These are phyloP conservation scores for Xylariaceae sp. DNA, from an alignment of 2,329 filamentous ascomycete genomes.

Conservation along the genomic window DNA sequence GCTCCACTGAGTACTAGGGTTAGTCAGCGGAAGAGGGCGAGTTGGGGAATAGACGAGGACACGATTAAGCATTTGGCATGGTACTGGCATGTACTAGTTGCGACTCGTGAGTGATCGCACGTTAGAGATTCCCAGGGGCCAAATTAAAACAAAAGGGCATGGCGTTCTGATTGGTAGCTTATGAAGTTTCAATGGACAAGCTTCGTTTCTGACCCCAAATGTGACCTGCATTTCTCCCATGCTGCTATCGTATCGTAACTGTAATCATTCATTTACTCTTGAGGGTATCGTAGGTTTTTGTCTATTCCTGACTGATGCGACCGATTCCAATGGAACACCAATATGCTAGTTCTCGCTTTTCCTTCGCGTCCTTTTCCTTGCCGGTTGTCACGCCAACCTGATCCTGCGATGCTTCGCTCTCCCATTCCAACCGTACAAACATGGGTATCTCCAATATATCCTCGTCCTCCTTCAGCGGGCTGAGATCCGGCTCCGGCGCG, in stretches of 20 bases:
- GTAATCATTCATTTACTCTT: not conserved
- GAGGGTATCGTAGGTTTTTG: constrained; percentile 41
- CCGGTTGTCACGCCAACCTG: constrained; percentile 55
- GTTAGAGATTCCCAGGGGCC: constrained; percentile 30
- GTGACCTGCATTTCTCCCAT: constrained; percentile 9
- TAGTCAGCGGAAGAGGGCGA: constrained; percentile 29
- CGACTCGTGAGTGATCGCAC: constrained; percentile 27
- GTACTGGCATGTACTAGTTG: constrained; percentile 26
- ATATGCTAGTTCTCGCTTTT: constrained; percentile 86
- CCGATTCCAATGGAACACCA: constrained; percentile 93
- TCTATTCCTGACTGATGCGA: constrained; percentile 57
- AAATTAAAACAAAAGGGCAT: constrained; percentile 37
- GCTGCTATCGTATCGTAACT: not conserved
- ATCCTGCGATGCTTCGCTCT: constrained; percentile 60
- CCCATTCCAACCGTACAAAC: constrained; percentile 90
- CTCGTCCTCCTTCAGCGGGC: constrained; percentile 55
- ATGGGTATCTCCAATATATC: constrained; percentile 83
- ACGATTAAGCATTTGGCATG: constrained; percentile 22
- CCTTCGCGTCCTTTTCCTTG: constrained; percentile 59
- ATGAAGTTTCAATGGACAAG: constrained; percentile 38
- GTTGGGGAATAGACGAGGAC: constrained; percentile 4
- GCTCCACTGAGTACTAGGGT: constrained; percentile 73
- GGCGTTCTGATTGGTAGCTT: constrained; percentile 50
- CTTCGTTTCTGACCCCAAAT: constrained; percentile 31
- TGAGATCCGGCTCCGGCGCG: constrained; percentile 40